Base-by-base conservation (phyloP, 108 stramenopile genomes). In the Cyclotella sp. region DNA sequence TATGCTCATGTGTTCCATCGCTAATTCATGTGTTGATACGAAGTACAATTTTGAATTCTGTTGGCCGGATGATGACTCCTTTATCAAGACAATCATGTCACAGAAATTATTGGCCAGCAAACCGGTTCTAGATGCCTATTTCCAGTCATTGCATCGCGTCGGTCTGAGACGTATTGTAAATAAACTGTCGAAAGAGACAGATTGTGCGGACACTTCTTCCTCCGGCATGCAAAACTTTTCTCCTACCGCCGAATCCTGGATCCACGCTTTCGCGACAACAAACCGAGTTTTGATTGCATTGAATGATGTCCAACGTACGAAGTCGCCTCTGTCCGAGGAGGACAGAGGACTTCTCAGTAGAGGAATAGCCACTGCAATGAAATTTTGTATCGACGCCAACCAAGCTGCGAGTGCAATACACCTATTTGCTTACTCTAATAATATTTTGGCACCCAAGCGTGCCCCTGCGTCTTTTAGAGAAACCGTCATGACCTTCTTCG, bases 71-170 rank as follows among this genome's bases (percentile, higher is more conserved):
- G 43, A 73, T 67, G 49, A 68, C 19, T 54, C 47, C 0, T 30
- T 45, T 65, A 61, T 53, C 0, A 65, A 68, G 13, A 51, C 57
- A n/a, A 66, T 68, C 46, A 29, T 52, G 41, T 41, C 63, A 8
- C 64, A 58, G 24, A 51, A 55, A 42, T 54, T 77, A 39, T 55
- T 66, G 24, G 21, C 43, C 22, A 57, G 54, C 30, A 30, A 79
- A 26, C 28, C 24, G 13, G 27, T 88, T 8, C 30, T 87, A 21
- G 80, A 68, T 15, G 78, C 84, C 29, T 73, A 75, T 26, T 76
- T 81, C 54, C 81, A 78, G 21, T 79, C 89, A 15, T 75, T 90
- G 13, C 79, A 76, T 28, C 82, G 84, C n/a, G 62, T 90, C 7
- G 86, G 86, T 1, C 85, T 70, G 29, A 42, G 72, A 34, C 22